Conservation (phyloP, 2,329 filamentous ascomycete species). For the Diaporthe australafricana region DNA sequence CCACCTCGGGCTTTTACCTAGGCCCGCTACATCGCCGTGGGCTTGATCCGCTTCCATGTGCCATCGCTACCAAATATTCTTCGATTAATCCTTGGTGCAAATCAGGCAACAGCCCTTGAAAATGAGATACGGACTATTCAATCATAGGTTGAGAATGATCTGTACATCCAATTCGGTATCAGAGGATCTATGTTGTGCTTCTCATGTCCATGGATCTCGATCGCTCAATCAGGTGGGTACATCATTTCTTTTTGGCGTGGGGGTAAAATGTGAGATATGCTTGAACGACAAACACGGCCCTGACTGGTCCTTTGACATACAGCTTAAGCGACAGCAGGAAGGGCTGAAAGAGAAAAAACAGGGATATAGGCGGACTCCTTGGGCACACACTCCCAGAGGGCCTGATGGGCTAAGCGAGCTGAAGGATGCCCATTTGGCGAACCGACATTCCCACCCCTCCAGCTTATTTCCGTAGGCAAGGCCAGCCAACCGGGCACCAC, state of each 20-base stretch:
- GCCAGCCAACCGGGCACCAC: background rate
- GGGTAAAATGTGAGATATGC: too few relatives aligned
- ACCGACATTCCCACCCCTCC: background rate
- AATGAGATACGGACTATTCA: too few relatives aligned
- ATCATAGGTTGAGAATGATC: background rate
- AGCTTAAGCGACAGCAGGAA: too few relatives aligned
- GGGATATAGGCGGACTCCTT: background rate
- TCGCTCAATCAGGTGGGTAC: background rate
- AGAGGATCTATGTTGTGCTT: background rate
- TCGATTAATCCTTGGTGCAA: background rate
- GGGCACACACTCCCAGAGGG: background rate
- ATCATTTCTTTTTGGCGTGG: background rate
- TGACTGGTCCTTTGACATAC: too few relatives aligned
- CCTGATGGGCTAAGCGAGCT: constrained; percentile 6
- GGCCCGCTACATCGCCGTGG: background rate
- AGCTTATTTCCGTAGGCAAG: background rate
- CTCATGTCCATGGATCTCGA: background rate
- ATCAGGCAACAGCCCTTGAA: background rate
- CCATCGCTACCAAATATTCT: background rate
- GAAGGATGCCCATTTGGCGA: background rate
- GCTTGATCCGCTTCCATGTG: background rate
- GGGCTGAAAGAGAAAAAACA: background rate
- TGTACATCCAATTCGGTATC: background rate
- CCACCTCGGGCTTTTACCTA: background rate
- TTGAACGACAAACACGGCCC: too few relatives aligned